Evolutionary conservation across 208 protist species (phyloP).

Genomic region (Leishmania tropica): DNA sequence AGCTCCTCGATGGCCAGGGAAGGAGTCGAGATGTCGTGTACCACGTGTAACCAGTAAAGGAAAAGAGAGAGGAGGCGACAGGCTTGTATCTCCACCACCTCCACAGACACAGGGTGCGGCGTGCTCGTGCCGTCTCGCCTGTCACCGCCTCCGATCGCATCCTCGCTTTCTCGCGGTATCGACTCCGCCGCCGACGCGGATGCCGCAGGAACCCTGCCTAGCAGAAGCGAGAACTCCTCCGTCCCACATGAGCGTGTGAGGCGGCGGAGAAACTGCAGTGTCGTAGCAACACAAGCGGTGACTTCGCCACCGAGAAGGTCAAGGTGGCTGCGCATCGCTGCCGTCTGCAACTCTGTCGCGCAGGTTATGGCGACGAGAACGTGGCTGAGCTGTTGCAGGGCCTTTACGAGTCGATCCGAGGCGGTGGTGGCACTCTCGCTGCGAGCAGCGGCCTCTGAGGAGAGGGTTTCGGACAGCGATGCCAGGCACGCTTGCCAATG

Average conservation of each 20-base stretch:
- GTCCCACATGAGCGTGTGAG: slow-evolving; percentile 8
- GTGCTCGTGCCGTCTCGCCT: not conserved
- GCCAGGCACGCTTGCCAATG: slow-evolving; percentile 24
- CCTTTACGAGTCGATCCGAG: not conserved
- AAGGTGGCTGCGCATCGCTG: slow-evolving; percentile 23
- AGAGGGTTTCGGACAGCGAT: not conserved
- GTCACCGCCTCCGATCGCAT: not conserved
- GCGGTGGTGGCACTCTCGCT: not conserved
- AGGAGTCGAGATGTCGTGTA: slow-evolving; percentile 11
- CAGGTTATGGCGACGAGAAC: slow-evolving; percentile 18
- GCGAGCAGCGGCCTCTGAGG: not conserved
- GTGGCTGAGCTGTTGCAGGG: slow-evolving; percentile 21
- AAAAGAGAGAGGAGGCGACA: slow-evolving; percentile 29
- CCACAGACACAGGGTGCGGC: not conserved
- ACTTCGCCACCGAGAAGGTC: slow-evolving; percentile 3
- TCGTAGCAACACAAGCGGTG: slow-evolving; percentile 13
- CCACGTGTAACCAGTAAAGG: slow-evolving; percentile 31
- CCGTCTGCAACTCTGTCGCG: slow-evolving; percentile 17
- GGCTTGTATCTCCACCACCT: slow-evolving; percentile 21
- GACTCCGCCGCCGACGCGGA: not conserved
- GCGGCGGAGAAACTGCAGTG: slow-evolving; percentile 13
- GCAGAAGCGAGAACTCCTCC: not conserved
- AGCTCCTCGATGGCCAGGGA: slow-evolving; percentile 10
- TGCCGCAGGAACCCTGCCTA: not conserved
- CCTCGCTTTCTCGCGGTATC: not conserved